phyloP scores from a whole-genome alignment of 345 rosid species.

The Linum tenue region DNA sequence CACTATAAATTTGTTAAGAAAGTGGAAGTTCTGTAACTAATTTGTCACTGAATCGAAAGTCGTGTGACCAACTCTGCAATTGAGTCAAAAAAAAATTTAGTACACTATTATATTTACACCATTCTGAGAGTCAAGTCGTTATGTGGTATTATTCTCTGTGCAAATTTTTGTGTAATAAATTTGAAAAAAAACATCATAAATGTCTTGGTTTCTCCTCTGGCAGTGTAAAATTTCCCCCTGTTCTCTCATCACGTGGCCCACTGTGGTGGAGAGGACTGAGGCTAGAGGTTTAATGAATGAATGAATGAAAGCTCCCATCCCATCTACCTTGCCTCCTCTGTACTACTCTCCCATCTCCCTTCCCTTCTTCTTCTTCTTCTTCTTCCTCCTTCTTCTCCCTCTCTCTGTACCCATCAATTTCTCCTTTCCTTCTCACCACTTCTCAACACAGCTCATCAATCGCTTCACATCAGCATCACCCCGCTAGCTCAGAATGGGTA shows the following conservation, averaged over 20 bases:
- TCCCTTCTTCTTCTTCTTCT: background rate
- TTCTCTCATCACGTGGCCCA: conserved; percentile 28
- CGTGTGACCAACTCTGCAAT: no score
- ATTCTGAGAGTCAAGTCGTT: no score
- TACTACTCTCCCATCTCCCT: conserved; percentile 9
- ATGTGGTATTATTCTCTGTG: no score
- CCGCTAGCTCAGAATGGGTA: background rate
- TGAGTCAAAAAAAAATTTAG: no score
- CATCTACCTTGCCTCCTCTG: background rate
- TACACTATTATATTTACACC: no score
- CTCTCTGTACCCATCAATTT: conserved; percentile 10
- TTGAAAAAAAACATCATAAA: no score
- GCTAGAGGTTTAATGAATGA: background rate
- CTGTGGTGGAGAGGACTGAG: conserved; percentile 2
- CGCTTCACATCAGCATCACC: conserved; percentile 10
- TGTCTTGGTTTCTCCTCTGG: no score
- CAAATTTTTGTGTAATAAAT: no score
- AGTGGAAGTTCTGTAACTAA: no score
- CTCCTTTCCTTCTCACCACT: background rate
- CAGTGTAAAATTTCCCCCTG: no score
- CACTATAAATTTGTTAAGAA: no score
- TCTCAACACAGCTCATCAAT: background rate
- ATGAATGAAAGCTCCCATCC: background rate
- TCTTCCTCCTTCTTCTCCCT: background rate
- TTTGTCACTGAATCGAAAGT: no score